Evolutionary conservation across 2,329 filamentous ascomycete genomes (phyloP).

Genomic region (Venturia oleaginea): DNA sequence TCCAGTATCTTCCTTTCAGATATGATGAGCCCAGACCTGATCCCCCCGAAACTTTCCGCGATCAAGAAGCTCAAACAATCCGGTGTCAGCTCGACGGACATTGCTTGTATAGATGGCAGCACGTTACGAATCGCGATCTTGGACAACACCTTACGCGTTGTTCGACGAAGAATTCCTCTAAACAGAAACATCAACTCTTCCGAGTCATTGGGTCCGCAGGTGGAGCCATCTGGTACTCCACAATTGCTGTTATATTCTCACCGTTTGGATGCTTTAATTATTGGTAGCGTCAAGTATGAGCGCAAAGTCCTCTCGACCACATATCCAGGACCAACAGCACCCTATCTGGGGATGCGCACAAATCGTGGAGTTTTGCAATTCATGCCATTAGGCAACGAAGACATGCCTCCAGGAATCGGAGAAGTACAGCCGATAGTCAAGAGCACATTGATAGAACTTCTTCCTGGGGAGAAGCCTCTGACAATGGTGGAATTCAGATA

Average conservation of each 20-base stretch:
- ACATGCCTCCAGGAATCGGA: background rate
- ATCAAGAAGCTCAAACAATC: background rate
- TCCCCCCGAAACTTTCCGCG: background rate
- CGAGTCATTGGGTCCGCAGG: background rate
- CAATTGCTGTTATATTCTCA: conserved; percentile 35
- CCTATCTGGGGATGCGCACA: conserved; percentile 20
- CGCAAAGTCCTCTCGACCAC: conserved; percentile 19
- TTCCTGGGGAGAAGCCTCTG: conserved; percentile 1
- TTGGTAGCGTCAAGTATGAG: conserved; percentile 34
- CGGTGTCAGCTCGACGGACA: background rate
- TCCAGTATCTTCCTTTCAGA: conserved; percentile 32
- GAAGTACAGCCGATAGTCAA: conserved; percentile 20
- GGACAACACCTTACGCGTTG: background rate
- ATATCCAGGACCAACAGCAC: conserved; percentile 17
- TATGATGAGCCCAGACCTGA: conserved; percentile 18
- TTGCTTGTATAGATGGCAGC: conserved; percentile 1
- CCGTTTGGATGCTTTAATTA: conserved; percentile 39
- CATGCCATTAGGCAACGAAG: conserved; percentile 4
- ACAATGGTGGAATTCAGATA: conserved; percentile 5
- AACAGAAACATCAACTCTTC: background rate
- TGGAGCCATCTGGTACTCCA: conserved; percentile 27
- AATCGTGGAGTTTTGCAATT: conserved; percentile 5
- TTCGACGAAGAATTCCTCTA: background rate
- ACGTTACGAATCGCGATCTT: background rate
- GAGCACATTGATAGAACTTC: conserved; percentile 15